Evolutionary conservation across 2,329 filamentous ascomycete genomes (phyloP), one percentile per base, ranked within the genome.

Genomic region (Paracamarosporium sp.): DNA sequence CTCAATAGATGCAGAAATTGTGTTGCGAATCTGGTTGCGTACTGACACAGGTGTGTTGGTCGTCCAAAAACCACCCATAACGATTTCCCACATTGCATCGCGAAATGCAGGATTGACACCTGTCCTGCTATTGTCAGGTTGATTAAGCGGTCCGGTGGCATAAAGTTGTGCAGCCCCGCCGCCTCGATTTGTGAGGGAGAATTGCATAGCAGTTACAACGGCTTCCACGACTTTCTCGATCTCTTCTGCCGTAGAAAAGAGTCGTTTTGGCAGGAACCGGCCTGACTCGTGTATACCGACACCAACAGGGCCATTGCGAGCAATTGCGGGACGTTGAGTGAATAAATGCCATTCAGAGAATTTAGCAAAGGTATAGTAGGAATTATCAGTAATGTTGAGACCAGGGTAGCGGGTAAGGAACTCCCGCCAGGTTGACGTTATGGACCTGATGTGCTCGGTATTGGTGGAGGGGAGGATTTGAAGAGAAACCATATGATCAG

Each of bases 101-200:
- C 74, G 61, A 69, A 70, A 76, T 7, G 65, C 65, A 0, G 71
- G 69, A 50, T 76, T 73, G 0, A 71, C 66, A n/a, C 69, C 67
- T 1, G 72, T 73, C 24, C 68, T 68, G 57, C 59, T 63, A 25
- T 71, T 70, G 48, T 75, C 72, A 3, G 67, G 70, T 15, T 69
- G 66, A 48, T 71, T 75, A 24, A 63, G 50, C 1, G 74, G 74
- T 1, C 72, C 73, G 0, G 73, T 76, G 11, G 73, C 67, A 55
- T 76, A 76, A 12, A 76, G 65, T 36, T 76, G 74, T 4, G 69
- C 72, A 31, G 62, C 62, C 13, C 73, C 73, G 36, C 67, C 64
- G 6, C 64, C 69, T 15, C 61, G 50, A 27, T 69, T 70, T n/a
- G 56, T 60, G 45, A 66, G 56, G 3, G 71, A 71, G 41, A 70